Conservation (phyloP, 73 alveolate species). For the Stentor coeruleus region DNA sequence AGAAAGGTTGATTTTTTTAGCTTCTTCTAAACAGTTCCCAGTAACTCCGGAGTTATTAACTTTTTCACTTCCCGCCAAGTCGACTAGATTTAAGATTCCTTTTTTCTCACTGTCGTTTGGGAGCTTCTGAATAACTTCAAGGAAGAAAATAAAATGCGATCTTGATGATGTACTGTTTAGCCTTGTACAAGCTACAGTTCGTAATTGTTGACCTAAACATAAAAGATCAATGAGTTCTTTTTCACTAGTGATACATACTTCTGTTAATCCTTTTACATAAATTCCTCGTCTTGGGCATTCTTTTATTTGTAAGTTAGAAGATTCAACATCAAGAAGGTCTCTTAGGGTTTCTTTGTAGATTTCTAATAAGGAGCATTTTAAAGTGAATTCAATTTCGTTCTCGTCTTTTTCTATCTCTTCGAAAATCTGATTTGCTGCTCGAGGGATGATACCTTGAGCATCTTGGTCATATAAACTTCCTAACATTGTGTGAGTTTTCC, state of each 20-base stretch:
- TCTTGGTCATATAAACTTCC: conserved; percentile 73
- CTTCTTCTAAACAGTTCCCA: conserved; percentile 90
- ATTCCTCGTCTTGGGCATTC: conserved; percentile 93
- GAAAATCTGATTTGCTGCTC: conserved; percentile 67
- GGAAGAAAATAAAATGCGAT: conserved; percentile 85
- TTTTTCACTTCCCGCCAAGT: conserved; percentile 97
- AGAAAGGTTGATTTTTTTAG: conserved; percentile 87
- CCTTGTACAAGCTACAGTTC: conserved; percentile 97
- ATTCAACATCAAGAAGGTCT: conserved; percentile 79
- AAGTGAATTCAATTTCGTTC: conserved; percentile 64
- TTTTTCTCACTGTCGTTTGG: conserved; percentile 84
- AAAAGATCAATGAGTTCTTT: conserved; percentile 89
- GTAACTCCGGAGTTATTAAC: conserved; percentile 81
- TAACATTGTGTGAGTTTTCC: conserved; percentile 96
- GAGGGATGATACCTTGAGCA: conserved; percentile 78
- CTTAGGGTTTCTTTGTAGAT: conserved; percentile 83
- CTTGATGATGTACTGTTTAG: conserved; percentile 94
- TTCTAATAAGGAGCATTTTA: conserved; percentile 81
- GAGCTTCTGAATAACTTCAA: conserved; percentile 78
- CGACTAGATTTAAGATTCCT: conserved; percentile 92
- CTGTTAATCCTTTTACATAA: conserved; percentile 93
- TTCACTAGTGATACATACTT: conserved; percentile 77
- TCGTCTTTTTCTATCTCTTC: conserved; percentile 69
- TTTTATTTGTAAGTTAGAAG: conserved; percentile 73
- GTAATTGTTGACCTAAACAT: conserved; percentile 81